Evolutionary conservation across 2,329 filamentous ascomycete species (phyloP), one percentile per base, ranked within the genome.

Genomic region (Trichoderma semiorbis): DNA sequence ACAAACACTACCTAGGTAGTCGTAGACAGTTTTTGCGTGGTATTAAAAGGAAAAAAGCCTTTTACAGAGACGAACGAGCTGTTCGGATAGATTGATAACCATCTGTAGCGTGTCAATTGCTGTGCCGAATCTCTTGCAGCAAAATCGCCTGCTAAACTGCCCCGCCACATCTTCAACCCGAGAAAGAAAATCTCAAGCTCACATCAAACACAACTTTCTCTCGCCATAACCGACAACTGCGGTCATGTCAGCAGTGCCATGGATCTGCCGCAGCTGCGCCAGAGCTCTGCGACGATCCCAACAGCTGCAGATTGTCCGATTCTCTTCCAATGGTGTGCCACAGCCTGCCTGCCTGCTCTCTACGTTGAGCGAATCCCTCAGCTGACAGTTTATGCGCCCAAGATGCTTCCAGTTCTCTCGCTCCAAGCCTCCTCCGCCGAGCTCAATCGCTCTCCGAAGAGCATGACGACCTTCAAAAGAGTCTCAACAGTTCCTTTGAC

Each of bases 401-500:
- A 70, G 36, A 72, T 50, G 74, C 76, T 53, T 61, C 75, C 43
- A 77, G 75, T 34, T 77, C 78, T 14, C 83, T 89, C 26, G 87
- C 88, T 0, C 82, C 84, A 11, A 85, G 85, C 55, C 85, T 92
- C 68, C 85, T 92, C 71, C 83, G 86, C 55, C 87, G 90, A 73
- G 90, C 90, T 10, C 84, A 85, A 36, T 84, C 83, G 72, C 81
- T 92, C 58, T 83, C 88, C 0, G 81, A 81, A 74, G 90, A 92
- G 75, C 86, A 92, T 76, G 83, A 85, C 34, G 79, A 83, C 58
- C 83, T 92, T n/a, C 83, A 84, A 63, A 79, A 79, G 30, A 79
- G 83, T 21, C 85, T 91, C 26, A 84, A 84, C 55, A 81, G 83
- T 32, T 81, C 83, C 62, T 92, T 90, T 77, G 88, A 91, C 75